Conservation (phyloP, 1,139 yeast genomes). For the Scheffersomyces illinoinensis region DNA sequence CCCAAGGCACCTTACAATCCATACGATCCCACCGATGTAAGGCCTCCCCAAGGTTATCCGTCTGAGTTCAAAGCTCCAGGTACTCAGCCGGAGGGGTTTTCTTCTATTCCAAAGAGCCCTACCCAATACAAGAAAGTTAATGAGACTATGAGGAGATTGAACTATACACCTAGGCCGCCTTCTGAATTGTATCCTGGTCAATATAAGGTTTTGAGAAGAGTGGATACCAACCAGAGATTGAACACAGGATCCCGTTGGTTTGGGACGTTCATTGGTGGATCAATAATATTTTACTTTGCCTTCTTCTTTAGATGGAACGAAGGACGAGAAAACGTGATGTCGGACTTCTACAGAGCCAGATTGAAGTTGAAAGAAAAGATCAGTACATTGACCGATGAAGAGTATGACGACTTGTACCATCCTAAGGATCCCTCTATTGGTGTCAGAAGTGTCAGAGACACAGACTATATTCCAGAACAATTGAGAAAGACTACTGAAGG, state of each 20-base stretch:
- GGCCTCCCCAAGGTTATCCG: slow-evolving; percentile 87
- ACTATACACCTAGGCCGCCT: slow-evolving; percentile 78
- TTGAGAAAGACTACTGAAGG: slow-evolving; percentile 44
- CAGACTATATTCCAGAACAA: slow-evolving; percentile 42
- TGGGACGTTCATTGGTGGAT: slow-evolving; percentile 48
- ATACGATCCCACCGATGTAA: slow-evolving; percentile 70
- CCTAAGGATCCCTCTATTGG: slow-evolving; percentile 38
- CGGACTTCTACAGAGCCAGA: slow-evolving; percentile 65
- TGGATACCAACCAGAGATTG: slow-evolving; percentile 56
- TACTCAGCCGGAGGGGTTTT: slow-evolving; percentile 52
- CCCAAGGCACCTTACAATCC: slow-evolving; percentile 87
- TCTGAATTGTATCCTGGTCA: slow-evolving; percentile 79
- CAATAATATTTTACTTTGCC: slow-evolving; percentile 56
- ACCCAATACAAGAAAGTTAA: slow-evolving; percentile 70
- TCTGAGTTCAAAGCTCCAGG: slow-evolving; percentile 70
- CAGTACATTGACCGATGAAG: slow-evolving; percentile 56
- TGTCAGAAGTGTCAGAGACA: slow-evolving; percentile 44
- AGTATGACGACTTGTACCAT: slow-evolving; percentile 60
- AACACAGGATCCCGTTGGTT: slow-evolving; percentile 56
- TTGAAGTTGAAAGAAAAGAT: slow-evolving; percentile 55
- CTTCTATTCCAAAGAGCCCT: slow-evolving; percentile 66
- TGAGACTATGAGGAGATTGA: slow-evolving; percentile 69
- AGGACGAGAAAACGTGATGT: slow-evolving; percentile 73
- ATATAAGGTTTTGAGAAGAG: slow-evolving; percentile 66
- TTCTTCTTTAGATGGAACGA: slow-evolving; percentile 86